Evolutionary conservation across 1,139 yeast species (phyloP).

Genomic region (Candida sojae): DNA sequence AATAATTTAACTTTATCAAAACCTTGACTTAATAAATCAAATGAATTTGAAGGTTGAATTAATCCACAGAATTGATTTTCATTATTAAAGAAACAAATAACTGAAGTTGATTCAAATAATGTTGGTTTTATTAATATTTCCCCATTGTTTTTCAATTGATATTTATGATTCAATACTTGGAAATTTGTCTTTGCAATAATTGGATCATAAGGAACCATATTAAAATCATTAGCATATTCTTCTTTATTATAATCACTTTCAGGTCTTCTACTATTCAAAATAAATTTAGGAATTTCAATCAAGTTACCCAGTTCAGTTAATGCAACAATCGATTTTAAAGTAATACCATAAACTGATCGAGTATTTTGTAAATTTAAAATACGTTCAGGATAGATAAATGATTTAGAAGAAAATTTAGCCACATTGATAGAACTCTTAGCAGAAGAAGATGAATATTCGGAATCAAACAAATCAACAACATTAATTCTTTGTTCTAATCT

Average conservation of each 20-base stretch:
- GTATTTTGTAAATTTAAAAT: constrained; percentile 57
- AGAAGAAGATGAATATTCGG: constrained; percentile 35
- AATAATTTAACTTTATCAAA: constrained; percentile 71
- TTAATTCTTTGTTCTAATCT: constrained; percentile 59
- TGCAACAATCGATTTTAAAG: constrained; percentile 66
- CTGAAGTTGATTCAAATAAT: constrained; percentile 76
- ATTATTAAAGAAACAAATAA: constrained; percentile 65
- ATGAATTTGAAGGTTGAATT: constrained; percentile 79
- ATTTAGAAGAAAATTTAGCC: constrained; percentile 41
- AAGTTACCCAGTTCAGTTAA: constrained; percentile 64
- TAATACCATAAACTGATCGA: constrained; percentile 70
- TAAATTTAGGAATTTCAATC: constrained; percentile 67
- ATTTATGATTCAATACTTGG: constrained; percentile 39
- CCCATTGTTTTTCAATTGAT: constrained; percentile 22
- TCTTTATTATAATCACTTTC: constrained; percentile 52
- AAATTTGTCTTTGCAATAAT: constrained; percentile 51
- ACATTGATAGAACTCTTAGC: constrained; percentile 27
- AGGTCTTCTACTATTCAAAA: constrained; percentile 63
- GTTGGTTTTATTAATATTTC: constrained; percentile 60
- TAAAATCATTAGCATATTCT: constrained; percentile 60
- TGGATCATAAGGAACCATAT: constrained; percentile 68
- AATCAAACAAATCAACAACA: constrained; percentile 79
- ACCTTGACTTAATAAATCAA: constrained; percentile 68
- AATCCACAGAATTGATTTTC: constrained; percentile 74
- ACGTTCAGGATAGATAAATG: constrained; percentile 63